Evolutionary conservation across 129 eudicot genomes (phyloP).

Genomic region (Ambrosia trifida): DNA sequence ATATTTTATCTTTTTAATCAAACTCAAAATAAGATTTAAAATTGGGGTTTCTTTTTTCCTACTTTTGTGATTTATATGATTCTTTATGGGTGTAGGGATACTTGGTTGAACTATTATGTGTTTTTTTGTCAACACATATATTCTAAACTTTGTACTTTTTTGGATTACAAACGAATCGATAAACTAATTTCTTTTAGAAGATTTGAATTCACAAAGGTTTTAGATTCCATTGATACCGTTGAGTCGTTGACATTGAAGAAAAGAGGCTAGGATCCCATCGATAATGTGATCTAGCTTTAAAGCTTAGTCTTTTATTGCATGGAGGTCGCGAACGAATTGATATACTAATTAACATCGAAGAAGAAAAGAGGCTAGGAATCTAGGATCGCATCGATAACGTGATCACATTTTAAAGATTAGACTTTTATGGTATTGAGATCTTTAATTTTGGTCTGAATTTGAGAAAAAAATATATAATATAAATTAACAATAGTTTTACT

Average conservation of each 20-base stretch:
- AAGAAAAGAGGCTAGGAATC: neutral
- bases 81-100: neutral
- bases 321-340: too few species aligned
- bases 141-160: neutral
- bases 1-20: conserved; percentile 4
- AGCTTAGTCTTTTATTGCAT: neutral
- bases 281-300: neutral
- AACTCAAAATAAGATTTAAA: neutral
- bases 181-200: conserved; percentile 1
- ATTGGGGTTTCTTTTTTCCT: neutral
- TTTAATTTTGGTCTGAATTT: neutral
- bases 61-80: conserved; percentile 3
- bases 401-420: neutral
- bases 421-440: neutral
- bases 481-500: neutral
- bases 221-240: neutral
- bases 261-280: neutral
- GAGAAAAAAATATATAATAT: neutral
- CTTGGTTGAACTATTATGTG: neutral
- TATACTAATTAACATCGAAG: neutral
- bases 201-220: neutral
- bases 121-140: neutral
- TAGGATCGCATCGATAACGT: neutral
- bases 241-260: neutral
- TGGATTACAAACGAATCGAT: neutral